phyloP scores from a whole-genome alignment of 1,284 basidiomycete species.

The Anthracocystis setariae region DNA sequence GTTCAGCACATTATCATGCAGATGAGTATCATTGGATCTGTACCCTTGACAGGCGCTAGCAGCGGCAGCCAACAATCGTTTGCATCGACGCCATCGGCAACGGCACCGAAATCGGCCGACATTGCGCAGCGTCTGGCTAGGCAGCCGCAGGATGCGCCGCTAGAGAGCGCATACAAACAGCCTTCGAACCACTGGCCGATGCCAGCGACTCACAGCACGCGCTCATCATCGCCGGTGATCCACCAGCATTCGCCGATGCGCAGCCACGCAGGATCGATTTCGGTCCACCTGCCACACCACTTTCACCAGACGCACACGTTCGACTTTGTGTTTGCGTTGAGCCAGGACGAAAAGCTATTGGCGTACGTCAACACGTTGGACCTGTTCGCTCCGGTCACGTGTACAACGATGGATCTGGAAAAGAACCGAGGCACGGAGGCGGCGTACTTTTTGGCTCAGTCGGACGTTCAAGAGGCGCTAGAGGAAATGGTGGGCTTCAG shows the following conservation, averaged over 20 bases:
- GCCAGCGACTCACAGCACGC: conserved; percentile 28
- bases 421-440: conserved; percentile 55
- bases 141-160: conserved; percentile 40
- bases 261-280: conserved; percentile 24
- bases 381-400: conserved; percentile 65
- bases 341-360: conserved; percentile 63
- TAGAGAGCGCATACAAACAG: conserved; percentile 55
- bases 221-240: conserved; percentile 29
- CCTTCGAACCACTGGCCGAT: conserved; percentile 58
- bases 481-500: conserved; percentile 61
- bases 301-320: conserved; percentile 56
- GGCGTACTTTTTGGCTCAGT: conserved; percentile 55
- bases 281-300: conserved; percentile 40
- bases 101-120: conserved; percentile 25
- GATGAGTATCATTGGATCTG: conserved; percentile 43
- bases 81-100: conserved; percentile 26
- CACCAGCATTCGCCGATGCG: conserved; percentile 27
- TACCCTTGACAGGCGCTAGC: conserved; percentile 11
- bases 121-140: conserved; percentile 39
- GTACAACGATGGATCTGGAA: conserved; percentile 57
- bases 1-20: conserved; percentile 70
- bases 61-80: conserved; percentile 19
- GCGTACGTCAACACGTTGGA: conserved; percentile 63
- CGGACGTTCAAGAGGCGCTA: conserved; percentile 52
- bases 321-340: conserved; percentile 64